Evolutionary conservation across 805 yeast genomes (phyloP).

Genomic region (Zygosaccharomyces bisporus): DNA sequence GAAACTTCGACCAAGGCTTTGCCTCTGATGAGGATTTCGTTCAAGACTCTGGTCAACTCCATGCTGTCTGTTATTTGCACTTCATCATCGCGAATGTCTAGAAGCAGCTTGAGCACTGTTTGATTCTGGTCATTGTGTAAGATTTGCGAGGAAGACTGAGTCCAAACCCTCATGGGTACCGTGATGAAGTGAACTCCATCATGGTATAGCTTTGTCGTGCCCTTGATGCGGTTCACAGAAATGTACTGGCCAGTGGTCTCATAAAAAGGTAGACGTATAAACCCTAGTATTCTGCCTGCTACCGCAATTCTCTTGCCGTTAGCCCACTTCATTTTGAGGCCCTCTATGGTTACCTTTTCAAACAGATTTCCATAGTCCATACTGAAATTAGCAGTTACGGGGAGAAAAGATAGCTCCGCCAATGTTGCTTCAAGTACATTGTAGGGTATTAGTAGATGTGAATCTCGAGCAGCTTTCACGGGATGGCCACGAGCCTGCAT

Average conservation of each 20-base stretch:
- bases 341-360: slow-evolving; percentile 39
- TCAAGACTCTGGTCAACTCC: slow-evolving; percentile 43
- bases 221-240: slow-evolving; percentile 39
- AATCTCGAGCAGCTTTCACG: slow-evolving; percentile 1
- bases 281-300: slow-evolving; percentile 39
- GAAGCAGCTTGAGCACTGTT: slow-evolving; percentile 35
- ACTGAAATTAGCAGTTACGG: slow-evolving; percentile 24
- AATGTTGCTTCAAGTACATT: slow-evolving; percentile 15
- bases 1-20: slow-evolving; percentile 30
- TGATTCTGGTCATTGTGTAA: slow-evolving; percentile 20
- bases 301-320: slow-evolving; percentile 34
- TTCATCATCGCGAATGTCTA: slow-evolving; percentile 42
- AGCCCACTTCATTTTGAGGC: slow-evolving; percentile 36
- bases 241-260: slow-evolving; percentile 27
- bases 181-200: slow-evolving; percentile 41
- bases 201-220: slow-evolving; percentile 41
- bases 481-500: slow-evolving; percentile 21
- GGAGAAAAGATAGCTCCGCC: slow-evolving; percentile 21
- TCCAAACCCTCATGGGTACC: slow-evolving; percentile 46
- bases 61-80: slow-evolving; percentile 41
- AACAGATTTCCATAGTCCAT: slow-evolving; percentile 28
- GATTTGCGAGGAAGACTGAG: slow-evolving; percentile 39
- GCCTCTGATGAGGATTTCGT: slow-evolving; percentile 42
- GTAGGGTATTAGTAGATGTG: slow-evolving; percentile 18
- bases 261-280: slow-evolving; percentile 34